Conservation (phyloP, 768 basidiomycete species). For the Suillus fuscotomentosus region DNA sequence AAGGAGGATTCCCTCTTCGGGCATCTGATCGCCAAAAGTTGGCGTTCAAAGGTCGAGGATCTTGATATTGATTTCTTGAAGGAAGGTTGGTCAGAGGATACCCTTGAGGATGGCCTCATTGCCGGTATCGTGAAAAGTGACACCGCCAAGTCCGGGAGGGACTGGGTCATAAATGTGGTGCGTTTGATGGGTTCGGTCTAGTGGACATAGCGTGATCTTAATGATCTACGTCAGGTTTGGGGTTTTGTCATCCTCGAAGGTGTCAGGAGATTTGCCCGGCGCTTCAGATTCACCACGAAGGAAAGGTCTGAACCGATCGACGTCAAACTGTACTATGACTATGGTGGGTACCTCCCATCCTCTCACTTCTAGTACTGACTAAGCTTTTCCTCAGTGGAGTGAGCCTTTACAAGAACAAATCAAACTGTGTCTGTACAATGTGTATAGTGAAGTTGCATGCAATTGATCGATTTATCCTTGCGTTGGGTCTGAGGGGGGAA, state of each 20-base stretch:
- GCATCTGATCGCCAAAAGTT: slow-evolving; percentile 45
- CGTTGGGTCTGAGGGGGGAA: neutral
- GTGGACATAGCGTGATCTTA: neutral
- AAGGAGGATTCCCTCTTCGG: slow-evolving; percentile 59
- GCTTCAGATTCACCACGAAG: slow-evolving; percentile 50
- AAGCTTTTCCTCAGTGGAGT: neutral
- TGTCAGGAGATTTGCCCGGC: slow-evolving; percentile 52
- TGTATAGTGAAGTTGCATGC: neutral
- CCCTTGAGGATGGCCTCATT: slow-evolving; percentile 29
- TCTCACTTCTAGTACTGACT: neutral
- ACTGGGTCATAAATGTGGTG: slow-evolving; percentile 63
- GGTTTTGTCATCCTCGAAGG: slow-evolving; percentile 55
- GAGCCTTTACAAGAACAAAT: neutral
- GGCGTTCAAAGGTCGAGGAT: slow-evolving; percentile 43
- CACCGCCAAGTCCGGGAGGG: slow-evolving; percentile 52
- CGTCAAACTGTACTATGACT: slow-evolving; percentile 2
- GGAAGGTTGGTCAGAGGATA: slow-evolving; percentile 33
- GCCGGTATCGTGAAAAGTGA: slow-evolving; percentile 45
- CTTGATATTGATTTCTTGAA: slow-evolving; percentile 35
- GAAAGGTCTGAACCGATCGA: neutral
- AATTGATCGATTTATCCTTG: neutral
- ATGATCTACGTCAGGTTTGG: slow-evolving; percentile 38
- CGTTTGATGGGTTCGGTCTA: neutral
- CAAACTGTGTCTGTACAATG: neutral
- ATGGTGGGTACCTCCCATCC: neutral